Evolutionary conservation across 768 basidiomycete species (phyloP).

Genomic region (Amylocystis lapponica): DNA sequence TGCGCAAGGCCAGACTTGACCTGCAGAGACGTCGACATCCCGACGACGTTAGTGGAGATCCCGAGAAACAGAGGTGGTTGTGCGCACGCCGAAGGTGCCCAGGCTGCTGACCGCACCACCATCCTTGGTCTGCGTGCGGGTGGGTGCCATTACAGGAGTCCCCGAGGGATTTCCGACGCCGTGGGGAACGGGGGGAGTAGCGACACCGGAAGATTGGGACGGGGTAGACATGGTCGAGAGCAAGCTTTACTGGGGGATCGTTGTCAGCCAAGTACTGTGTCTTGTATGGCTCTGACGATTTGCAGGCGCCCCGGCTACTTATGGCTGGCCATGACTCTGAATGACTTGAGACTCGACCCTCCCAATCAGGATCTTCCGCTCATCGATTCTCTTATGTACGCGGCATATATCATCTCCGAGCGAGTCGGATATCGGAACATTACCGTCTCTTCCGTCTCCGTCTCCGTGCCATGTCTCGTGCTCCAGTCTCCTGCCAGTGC

Average conservation of each 20-base stretch:
- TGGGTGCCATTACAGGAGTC: slow-evolving; percentile 42
- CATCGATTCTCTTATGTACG: no score
- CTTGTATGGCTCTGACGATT: no score
- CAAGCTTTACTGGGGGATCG: slow-evolving; percentile 9
- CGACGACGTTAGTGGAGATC: neutral
- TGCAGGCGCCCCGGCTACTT: no score
- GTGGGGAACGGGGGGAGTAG: slow-evolving; percentile 22
- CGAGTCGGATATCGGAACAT: no score
- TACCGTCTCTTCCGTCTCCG: no score
- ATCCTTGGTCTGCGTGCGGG: slow-evolving; percentile 42
- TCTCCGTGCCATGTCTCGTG: no score
- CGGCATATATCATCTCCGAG: no score
- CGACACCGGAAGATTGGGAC: slow-evolving; percentile 16
- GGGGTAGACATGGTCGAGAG: slow-evolving; percentile 24
- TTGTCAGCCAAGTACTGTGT: no score
- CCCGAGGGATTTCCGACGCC: slow-evolving; percentile 34
- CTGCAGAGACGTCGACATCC: slow-evolving; percentile 30
- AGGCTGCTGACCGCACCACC: slow-evolving; percentile 44
- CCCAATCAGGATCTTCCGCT: no score
- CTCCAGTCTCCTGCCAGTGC: no score
- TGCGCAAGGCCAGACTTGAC: slow-evolving; percentile 94
- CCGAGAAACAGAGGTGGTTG: neutral
- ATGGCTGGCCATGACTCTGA: no score
- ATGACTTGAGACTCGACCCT: no score
- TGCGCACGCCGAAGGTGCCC: slow-evolving; percentile 62